phyloP scores from a whole-genome alignment of 2,329 filamentous ascomycete genomes.

The Pestalotiopsis sp. region DNA sequence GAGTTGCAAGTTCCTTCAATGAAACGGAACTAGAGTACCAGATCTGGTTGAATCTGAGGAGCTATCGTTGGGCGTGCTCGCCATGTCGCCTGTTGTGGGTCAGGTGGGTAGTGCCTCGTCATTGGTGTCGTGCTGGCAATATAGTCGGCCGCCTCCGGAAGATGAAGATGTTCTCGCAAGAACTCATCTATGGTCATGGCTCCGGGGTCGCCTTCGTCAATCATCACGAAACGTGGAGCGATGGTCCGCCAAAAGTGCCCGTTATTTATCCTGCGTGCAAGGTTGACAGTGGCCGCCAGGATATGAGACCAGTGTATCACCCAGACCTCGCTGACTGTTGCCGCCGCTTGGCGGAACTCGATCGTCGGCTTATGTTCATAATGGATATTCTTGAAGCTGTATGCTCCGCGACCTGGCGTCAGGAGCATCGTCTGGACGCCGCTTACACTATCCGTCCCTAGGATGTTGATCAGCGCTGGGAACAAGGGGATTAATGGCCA shows the following conservation, averaged over 20 bases:
- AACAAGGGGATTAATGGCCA: neutral
- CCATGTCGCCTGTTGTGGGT: neutral
- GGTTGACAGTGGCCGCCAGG: neutral
- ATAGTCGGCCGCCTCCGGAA: neutral
- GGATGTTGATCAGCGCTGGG: neutral
- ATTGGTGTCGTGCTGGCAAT: neutral
- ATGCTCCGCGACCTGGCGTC: neutral
- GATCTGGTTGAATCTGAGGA: neutral
- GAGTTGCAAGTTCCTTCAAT: neutral
- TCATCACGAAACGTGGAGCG: neutral
- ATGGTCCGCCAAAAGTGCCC: neutral
- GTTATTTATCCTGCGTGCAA: neutral
- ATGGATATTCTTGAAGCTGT: neutral
- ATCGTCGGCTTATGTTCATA: neutral
- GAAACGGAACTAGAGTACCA: neutral
- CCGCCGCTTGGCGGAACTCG: constrained; percentile 3
- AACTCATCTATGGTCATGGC: neutral
- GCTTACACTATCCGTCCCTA: neutral
- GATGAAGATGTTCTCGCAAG: neutral
- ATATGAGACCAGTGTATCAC: neutral
- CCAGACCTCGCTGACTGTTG: neutral
- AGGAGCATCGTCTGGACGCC: neutral
- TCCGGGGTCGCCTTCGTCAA: neutral
- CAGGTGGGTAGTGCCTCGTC: neutral
- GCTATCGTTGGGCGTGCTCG: neutral